Evolutionary conservation across 2,329 filamentous ascomycete genomes (phyloP).

Genomic region (Verticillium zaregamsianum): DNA sequence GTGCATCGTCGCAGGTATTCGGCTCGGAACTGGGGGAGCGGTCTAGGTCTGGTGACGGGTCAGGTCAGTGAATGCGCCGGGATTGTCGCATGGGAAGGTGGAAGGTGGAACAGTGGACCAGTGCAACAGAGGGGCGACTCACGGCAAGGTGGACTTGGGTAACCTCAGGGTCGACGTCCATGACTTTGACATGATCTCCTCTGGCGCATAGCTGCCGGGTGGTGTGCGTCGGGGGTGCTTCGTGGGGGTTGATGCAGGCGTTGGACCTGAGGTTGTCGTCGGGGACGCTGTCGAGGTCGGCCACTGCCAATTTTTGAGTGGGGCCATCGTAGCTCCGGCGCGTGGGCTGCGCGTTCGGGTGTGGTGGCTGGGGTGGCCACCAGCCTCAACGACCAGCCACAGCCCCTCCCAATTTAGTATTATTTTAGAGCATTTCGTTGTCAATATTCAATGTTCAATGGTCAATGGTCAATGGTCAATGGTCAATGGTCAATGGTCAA

Average conservation of each 20-base stretch:
- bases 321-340: not conserved
- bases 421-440: no score
- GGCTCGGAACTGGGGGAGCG: constrained; percentile 42
- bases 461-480: no score
- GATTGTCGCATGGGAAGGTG: not conserved
- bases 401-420: no score
- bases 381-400: no score
- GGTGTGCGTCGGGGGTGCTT: not conserved
- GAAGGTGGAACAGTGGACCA: no score
- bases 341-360: not conserved
- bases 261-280: not conserved
- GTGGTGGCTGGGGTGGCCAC: no score
- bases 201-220: constrained; percentile 7
- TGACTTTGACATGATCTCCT: constrained; percentile 44
- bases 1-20: constrained; percentile 71
- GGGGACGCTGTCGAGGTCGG: not conserved
- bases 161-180: constrained; percentile 74
- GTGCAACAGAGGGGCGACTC: constrained; percentile 19
- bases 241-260: not conserved
- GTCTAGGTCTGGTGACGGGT: constrained; percentile 40
- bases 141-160: constrained; percentile 72
- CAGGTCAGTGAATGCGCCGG: constrained; percentile 6
- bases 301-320: not conserved
- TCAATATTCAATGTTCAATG: no score
- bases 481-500: no score